Evolutionary conservation across 2,329 filamentous ascomycete genomes (phyloP).

Genomic region (Calonectria hongkongensis): DNA sequence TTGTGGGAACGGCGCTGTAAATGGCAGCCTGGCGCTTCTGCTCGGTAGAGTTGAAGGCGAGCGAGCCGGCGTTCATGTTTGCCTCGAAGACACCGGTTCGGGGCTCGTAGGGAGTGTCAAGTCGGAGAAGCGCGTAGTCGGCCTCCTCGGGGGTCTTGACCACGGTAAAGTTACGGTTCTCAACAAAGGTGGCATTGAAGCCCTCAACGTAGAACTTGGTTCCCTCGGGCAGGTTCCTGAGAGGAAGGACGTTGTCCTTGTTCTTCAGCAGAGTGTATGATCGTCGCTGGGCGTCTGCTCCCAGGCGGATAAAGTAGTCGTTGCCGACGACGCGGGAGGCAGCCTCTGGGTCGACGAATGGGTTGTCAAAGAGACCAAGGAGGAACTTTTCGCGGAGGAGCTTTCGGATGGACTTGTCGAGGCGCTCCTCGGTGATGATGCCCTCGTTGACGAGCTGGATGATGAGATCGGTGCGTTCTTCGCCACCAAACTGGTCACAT

Average conservation of each 20-base stretch:
- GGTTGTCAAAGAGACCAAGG: constrained; percentile 70
- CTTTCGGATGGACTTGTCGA: constrained; percentile 66
- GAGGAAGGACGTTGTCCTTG: constrained; percentile 46
- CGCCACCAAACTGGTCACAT: constrained; percentile 70
- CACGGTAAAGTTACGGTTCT: constrained; percentile 52
- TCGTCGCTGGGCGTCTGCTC: constrained; percentile 52
- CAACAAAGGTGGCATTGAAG: constrained; percentile 42
- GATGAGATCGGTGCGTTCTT: constrained; percentile 68
- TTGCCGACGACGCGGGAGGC: constrained; percentile 66
- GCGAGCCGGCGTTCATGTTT: constrained; percentile 60
- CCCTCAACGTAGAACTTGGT: constrained; percentile 50
- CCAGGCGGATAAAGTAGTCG: constrained; percentile 61
- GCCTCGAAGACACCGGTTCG: constrained; percentile 58
- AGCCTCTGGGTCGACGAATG: constrained; percentile 66
- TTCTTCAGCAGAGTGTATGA: constrained; percentile 56
- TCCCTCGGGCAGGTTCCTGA: constrained; percentile 30
- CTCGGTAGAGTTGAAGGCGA: constrained; percentile 60
- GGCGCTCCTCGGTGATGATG: constrained; percentile 63
- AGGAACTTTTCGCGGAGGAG: constrained; percentile 69
- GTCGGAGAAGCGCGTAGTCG: constrained; percentile 63
- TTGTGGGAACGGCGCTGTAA: constrained; percentile 61
- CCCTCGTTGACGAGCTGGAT: constrained; percentile 66
- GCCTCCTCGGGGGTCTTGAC: constrained; percentile 62
- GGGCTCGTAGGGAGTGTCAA: constrained; percentile 61
- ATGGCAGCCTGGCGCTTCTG: constrained; percentile 55